Conservation (phyloP, 345 rosid species). For the Tarenaya hassleriana region DNA sequence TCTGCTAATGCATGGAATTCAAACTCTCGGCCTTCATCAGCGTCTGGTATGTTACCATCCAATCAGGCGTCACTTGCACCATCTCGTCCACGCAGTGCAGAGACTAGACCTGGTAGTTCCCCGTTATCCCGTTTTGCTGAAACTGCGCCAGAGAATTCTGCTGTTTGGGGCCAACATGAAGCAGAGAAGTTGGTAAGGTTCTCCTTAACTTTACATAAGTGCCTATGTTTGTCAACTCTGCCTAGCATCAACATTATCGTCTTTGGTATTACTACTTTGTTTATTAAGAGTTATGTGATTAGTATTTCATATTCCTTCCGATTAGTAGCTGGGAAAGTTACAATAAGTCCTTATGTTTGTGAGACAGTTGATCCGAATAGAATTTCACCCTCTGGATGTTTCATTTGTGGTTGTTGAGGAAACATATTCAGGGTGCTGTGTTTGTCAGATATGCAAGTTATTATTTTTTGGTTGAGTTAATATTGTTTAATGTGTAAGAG, state of each 20-base stretch:
- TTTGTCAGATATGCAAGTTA: background rate
- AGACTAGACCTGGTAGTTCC: constrained; percentile 97
- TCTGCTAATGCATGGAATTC: constrained; percentile 59
- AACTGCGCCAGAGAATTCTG: constrained; percentile 56
- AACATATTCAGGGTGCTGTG: constrained; percentile 8
- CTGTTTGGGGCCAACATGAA: constrained; percentile 42
- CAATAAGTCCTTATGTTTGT: constrained; percentile 11
- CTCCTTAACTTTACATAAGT: constrained; percentile 7
- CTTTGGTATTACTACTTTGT: no score
- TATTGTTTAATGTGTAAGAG: constrained; percentile 10
- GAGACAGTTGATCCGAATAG: constrained; percentile 1
- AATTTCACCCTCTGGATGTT: constrained; percentile 5
- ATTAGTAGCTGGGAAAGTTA: constrained; percentile 8
- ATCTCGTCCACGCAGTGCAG: constrained; percentile 94
- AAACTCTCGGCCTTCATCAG: constrained; percentile 89
- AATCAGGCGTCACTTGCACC: constrained; percentile 58
- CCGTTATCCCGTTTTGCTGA: constrained; percentile 98
- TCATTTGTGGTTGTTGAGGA: constrained; percentile 6
- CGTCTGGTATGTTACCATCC: constrained; percentile 77
- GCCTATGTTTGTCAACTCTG: no score
- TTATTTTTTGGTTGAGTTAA: constrained; percentile 11
- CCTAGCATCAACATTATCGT: no score
- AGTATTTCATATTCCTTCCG: constrained; percentile 9
- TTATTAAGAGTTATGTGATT: constrained; percentile 13
- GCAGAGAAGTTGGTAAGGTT: constrained; percentile 60